Evolutionary conservation across 2,329 filamentous ascomycete species (phyloP), one percentile per base, ranked within the genome.

Genomic region (Tolypocladium amazonense): DNA sequence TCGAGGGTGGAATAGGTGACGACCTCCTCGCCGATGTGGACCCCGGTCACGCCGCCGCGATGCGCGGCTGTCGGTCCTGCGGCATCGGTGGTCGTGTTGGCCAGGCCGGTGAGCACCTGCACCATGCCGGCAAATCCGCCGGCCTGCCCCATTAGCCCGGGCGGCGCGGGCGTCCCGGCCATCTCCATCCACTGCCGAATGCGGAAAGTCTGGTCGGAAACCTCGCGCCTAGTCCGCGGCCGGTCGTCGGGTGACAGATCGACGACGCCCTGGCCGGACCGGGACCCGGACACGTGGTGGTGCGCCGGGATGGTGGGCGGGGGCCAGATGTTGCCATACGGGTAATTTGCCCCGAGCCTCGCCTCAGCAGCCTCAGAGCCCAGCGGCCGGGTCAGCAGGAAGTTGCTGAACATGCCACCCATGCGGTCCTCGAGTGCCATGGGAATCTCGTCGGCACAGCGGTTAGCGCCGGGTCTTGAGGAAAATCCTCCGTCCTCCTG

Each of bases 161-260:
- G 68, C 55, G 68, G 63, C 30, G 63, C 59, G 11, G 69, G 64
- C 6, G 68, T 67, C 6, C 74, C 72, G 3, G 71, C 72, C 73
- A 89, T 87, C 61, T 91, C 84, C 70, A 91, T 83, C 89, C 89
- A 94, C 62, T 86, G 84, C 47, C 88, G 81, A 38, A 96, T 80
- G 9, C 89, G 81, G 68, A 96, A 96, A 0, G 84, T 84, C 20
- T 80, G 78, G 56, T 90, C 81, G 4, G 85, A 90, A 20, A 90
- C 79, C 60, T 92, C 81, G 3, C 73, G 73, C 6, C 84, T 76
- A 3, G 70, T 72, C 14, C 72, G 73, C 4, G 88, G 84, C 47
- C 71, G 62, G 45, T 72, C 64, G 45, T 68, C 57, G n/a, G 69
- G 65, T 38, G 71, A 62, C 45, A 72, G 60, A 56, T 65, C 43